Percentiles rank a stretch among this genome's conserved stretches.
phyloP scores from a whole-genome alignment of 2,329 filamentous ascomycete species.

The Allantophomopsis lycopodina region DNA sequence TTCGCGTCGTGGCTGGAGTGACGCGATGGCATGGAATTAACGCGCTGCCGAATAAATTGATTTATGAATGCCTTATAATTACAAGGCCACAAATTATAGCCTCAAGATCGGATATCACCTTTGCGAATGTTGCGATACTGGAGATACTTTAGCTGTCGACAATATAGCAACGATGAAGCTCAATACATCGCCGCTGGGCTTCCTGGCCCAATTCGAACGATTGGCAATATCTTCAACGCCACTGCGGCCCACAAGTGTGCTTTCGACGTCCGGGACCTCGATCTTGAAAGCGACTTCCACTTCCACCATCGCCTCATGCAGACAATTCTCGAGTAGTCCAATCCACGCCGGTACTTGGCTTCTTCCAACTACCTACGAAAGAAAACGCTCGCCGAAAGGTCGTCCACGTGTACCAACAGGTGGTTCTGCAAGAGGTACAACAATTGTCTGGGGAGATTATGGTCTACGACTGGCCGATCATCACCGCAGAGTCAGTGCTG shows the following conservation, averaged over 20 bases:
- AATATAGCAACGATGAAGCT: slow-evolving; percentile 11
- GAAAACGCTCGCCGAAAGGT: slow-evolving; percentile 81
- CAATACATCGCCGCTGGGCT: slow-evolving; percentile 10
- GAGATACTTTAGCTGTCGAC: no score
- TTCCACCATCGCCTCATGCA: slow-evolving; percentile 13
- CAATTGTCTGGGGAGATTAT: slow-evolving; percentile 92
- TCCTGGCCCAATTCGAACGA: slow-evolving; percentile 15
- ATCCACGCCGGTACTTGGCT: slow-evolving; percentile 60
- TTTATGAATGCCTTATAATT: no score
- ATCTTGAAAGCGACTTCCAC: neutral
- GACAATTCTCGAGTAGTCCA: slow-evolving; percentile 62
- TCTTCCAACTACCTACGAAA: slow-evolving; percentile 64
- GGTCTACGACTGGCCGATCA: slow-evolving; percentile 89
- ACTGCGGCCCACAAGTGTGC: slow-evolving; percentile 12
- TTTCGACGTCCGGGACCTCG: slow-evolving; percentile 14
- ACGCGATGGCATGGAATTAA: no score
- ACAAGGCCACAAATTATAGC: no score
- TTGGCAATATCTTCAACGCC: slow-evolving; percentile 17
- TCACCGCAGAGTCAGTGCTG: slow-evolving; percentile 77
- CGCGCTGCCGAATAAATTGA: no score
- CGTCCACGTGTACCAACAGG: slow-evolving; percentile 79
- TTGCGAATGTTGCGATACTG: no score
- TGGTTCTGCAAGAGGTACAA: slow-evolving; percentile 83
- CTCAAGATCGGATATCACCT: no score
- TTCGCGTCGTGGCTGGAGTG: no score